Base-by-base conservation (phyloP, 306 rosid genomes). In the Geum urbanum region DNA sequence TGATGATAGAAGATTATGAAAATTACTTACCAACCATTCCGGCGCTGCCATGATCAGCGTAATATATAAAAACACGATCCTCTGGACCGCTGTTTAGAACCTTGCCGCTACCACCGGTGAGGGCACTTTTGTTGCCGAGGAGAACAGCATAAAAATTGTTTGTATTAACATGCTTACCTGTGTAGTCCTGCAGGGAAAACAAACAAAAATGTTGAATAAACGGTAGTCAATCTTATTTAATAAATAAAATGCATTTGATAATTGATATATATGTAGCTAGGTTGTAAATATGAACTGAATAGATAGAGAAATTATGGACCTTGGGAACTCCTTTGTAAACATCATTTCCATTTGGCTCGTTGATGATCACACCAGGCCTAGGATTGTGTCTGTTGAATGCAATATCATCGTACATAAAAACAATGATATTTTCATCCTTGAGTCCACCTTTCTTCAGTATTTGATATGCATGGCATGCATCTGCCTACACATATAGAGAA, bases 61-160 rank as follows among this genome's bases (percentile, higher is more conserved):
- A 86, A 69, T 76, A 91, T 41, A 91, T 83, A 81, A 88, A 91
- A 74, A 91, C 24, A 15, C 24, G 58, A 47, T 91, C 97, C 32
- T 82, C 9, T 0, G 89, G 85, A 0, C 88, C 88, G 68, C 85
- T 88, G 0, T 73, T 9, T 4, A 91, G 12, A 43, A 88, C 91
- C 55, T 91, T 91, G 45, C 90, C 91, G 47, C 91, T 88, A 5
- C 97, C 96, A 37, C 97, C 92, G 0, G 69, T 73, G 8, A 82
- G 32, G 15, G 66, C 83, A 59, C 61, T 75, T 69, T 45, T 84
- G 57, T 91, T 76, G 4, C 88, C 96, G 19, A 80, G 80, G 63
- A 88, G 32, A 24, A 72, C 97, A 13, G 84, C 91, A 7, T 80
- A 88, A 0, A 86, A 74, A 66, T 91, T 88, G 1, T 9, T 0